Percentiles rank a stretch among this genome's conserved stretches.
These are phyloP conservation scores for Nakaseomyces delphensis DNA, from an alignment of 1,139 yeast species.

Conservation along the genomic window DNA sequence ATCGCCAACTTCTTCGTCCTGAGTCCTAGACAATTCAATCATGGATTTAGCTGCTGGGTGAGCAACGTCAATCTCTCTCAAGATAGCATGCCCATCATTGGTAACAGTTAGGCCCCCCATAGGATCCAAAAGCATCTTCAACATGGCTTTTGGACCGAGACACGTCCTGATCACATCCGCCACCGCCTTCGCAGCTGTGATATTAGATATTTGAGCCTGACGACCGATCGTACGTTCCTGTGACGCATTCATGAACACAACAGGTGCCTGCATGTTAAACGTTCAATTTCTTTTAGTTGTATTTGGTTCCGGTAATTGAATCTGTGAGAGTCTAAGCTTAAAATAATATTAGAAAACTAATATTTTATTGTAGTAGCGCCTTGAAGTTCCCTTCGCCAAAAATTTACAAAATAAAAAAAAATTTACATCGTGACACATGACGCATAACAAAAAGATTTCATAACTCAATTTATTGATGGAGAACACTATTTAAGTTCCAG, in stretches of 20 bases:
- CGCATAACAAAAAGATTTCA: too few relatives aligned
- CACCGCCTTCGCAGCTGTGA: conserved; percentile 97
- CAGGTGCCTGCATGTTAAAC: conserved; percentile 60
- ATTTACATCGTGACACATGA: too few relatives aligned
- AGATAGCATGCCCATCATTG: conserved; percentile 93
- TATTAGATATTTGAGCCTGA: conserved; percentile 92
- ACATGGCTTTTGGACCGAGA: conserved; percentile 80
- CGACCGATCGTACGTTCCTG: conserved; percentile 95
- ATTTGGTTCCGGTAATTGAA: neutral
- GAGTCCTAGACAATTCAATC: conserved; percentile 95
- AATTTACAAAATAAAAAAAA: too few relatives aligned
- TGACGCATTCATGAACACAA: conserved; percentile 69
- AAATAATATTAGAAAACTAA: too few relatives aligned
- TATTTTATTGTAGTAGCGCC: too few relatives aligned
- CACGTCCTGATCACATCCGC: conserved; percentile 96
- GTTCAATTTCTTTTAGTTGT: neutral
- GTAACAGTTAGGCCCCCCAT: conserved; percentile 98
- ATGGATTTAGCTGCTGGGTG: conserved; percentile 99
- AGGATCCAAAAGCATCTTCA: conserved; percentile 91
- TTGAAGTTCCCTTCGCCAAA: too few relatives aligned
- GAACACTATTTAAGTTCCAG: too few relatives aligned
- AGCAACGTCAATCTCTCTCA: conserved; percentile 82
- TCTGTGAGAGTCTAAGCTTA: too few relatives aligned
- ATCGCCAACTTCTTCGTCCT: conserved; percentile 98
- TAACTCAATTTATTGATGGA: too few relatives aligned